Conservation (phyloP, 345 rosid species). For the Triadica sebifera region DNA sequence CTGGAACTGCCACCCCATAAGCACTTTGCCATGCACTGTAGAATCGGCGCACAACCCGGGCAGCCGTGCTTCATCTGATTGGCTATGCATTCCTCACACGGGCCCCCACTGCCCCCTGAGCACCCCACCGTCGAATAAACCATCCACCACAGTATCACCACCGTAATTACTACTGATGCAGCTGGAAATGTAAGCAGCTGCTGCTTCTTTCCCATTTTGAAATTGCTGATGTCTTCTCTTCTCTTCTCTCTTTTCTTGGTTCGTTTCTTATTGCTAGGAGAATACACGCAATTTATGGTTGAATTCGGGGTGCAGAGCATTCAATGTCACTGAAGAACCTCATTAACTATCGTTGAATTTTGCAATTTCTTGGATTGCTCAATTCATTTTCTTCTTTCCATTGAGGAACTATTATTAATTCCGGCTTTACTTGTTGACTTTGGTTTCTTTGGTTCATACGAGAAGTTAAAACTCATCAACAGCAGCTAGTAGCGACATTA, state of each 20-base stretch:
- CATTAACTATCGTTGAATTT: background rate
- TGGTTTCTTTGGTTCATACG: no score
- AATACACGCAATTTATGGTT: background rate
- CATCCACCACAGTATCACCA: slow-evolving; percentile 17
- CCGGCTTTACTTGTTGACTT: no score
- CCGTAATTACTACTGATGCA: background rate
- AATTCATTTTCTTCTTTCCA: background rate
- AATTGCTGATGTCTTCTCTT: background rate
- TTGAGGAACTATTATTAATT: no score
- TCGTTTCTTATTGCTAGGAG: background rate
- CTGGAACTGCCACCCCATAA: slow-evolving; percentile 62
- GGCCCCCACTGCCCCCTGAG: slow-evolving; percentile 15
- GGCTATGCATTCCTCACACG: slow-evolving; percentile 52
- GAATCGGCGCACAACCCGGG: slow-evolving; percentile 33
- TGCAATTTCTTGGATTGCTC: slow-evolving; percentile 11
- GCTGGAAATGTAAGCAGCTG: slow-evolving; percentile 8
- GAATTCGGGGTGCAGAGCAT: background rate
- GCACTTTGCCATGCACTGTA: slow-evolving; percentile 77
- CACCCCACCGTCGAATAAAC: slow-evolving; percentile 12
- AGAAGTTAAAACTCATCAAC: no score
- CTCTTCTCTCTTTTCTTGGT: background rate
- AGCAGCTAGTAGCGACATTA: no score
- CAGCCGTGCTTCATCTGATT: slow-evolving; percentile 22
- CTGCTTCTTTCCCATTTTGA: slow-evolving; percentile 3
- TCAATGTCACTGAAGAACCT: background rate